These are phyloP conservation scores for Colletotrichum sp. DNA, from an alignment of 2,329 filamentous ascomycete species.

Conservation along the genomic window DNA sequence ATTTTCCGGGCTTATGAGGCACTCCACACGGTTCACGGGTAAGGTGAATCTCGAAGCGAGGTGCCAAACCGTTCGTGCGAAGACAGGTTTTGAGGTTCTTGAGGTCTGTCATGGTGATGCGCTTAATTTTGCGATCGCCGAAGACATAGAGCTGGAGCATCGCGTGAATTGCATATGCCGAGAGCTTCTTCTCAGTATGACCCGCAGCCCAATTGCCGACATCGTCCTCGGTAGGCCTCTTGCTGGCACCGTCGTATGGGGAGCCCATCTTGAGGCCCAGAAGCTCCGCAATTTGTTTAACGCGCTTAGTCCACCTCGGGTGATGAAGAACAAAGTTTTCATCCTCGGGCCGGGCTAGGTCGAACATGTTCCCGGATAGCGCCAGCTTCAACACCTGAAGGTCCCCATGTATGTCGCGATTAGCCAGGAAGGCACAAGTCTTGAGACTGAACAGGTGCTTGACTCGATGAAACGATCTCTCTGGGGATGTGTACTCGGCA, in stretches of 20 bases:
- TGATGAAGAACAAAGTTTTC: slow-evolving; percentile 27
- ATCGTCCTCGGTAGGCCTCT: background rate
- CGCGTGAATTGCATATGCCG: slow-evolving; percentile 33
- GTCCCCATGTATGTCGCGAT: fast-evolving
- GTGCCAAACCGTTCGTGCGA: fast-evolving
- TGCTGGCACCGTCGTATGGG: slow-evolving; percentile 29
- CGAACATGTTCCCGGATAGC: background rate
- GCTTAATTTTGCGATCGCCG: background rate
- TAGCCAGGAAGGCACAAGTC: background rate
- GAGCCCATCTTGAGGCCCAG: slow-evolving; percentile 34
- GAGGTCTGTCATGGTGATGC: background rate
- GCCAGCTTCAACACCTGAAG: background rate
- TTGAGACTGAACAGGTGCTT: background rate
- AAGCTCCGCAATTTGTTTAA: slow-evolving; percentile 30
- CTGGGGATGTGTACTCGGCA: fast-evolving
- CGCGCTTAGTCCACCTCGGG: slow-evolving; percentile 33
- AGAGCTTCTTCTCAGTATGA: slow-evolving; percentile 47
- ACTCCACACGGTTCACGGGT: background rate
- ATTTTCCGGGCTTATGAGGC: background rate
- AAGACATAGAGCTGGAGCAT: slow-evolving; percentile 23
- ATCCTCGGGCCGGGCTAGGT: background rate
- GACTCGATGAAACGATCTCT: fast-evolving
- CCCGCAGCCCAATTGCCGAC: slow-evolving; percentile 28
- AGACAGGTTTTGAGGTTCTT: background rate
- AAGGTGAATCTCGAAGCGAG: background rate